These are phyloP conservation scores for Claviceps maximensis DNA, from an alignment of 2,329 filamentous ascomycete genomes.

Conservation along the genomic window DNA sequence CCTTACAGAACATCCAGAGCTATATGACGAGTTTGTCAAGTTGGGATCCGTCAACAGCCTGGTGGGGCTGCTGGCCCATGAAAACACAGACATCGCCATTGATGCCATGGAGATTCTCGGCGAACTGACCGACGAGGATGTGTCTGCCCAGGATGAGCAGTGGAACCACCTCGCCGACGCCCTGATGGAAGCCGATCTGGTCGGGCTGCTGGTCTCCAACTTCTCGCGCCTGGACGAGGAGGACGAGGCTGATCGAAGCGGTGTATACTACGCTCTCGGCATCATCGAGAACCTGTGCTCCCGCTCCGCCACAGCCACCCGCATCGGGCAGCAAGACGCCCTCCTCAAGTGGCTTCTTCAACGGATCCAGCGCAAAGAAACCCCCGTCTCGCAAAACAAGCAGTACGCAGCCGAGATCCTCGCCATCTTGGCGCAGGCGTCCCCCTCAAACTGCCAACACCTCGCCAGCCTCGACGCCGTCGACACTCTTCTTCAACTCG, in stretches of 20 bases:
- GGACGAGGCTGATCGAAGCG: constrained; percentile 59
- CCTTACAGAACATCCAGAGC: constrained; percentile 70
- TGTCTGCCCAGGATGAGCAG: constrained; percentile 64
- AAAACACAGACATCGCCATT: constrained; percentile 95
- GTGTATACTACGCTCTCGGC: constrained; percentile 73
- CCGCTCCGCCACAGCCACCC: constrained; percentile 52
- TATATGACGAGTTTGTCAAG: constrained; percentile 70
- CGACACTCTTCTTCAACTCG: constrained; percentile 68
- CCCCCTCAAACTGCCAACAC: constrained; percentile 47
- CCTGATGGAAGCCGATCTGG: constrained; percentile 53
- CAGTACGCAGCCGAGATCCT: constrained; percentile 89
- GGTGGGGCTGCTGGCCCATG: constrained; percentile 74
- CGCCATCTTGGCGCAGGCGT: constrained; percentile 74
- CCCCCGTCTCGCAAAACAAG: constrained; percentile 70
- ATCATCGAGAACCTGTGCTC: constrained; percentile 81
- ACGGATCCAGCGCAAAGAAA: constrained; percentile 58
- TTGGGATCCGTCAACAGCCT: constrained; percentile 61
- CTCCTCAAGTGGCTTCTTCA: constrained; percentile 66
- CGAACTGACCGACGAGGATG: constrained; percentile 89
- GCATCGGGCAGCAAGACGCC: constrained; percentile 53
- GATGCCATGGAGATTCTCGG: constrained; percentile 78
- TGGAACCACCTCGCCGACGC: constrained; percentile 66
- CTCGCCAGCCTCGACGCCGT: constrained; percentile 57
- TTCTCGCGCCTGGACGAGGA: constrained; percentile 67
- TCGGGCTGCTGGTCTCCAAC: constrained; percentile 64